Conservation (phyloP, 768 basidiomycete genomes). For the Mycena galericulata region DNA sequence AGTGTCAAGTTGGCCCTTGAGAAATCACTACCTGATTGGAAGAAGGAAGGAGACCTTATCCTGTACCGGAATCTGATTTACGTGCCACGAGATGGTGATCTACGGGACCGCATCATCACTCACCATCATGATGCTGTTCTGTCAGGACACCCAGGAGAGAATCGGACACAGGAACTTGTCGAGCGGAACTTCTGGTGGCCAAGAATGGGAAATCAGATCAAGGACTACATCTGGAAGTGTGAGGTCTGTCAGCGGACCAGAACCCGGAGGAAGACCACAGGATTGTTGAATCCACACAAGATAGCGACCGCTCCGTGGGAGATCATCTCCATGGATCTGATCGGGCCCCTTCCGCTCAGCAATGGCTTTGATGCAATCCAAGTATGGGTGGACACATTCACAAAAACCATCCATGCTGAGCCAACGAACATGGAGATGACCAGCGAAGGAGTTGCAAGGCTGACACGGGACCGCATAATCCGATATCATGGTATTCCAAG, state of each 20-base stretch:
- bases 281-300: constrained; percentile 6
- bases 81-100: neutral
- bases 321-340: neutral
- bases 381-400: neutral
- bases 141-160: neutral
- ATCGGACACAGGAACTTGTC: neutral
- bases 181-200: neutral
- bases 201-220: no score
- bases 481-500: no score
- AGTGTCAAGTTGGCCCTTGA: neutral
- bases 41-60: neutral
- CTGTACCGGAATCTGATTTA: neutral
- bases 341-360: neutral
- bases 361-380: neutral
- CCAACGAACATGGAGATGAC: neutral
- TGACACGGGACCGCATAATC: no score
- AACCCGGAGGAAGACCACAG: neutral
- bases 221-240: neutral
- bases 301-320: neutral
- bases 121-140: neutral
- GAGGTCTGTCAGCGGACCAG: neutral
- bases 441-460: neutral
- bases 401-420: neutral
- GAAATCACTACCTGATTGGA: neutral
- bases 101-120: neutral